Evolutionary conservation across 179 eudicot genomes (phyloP), one percentile per base, ranked within the genome.

Genomic region (Sideroxylon spinosum): DNA sequence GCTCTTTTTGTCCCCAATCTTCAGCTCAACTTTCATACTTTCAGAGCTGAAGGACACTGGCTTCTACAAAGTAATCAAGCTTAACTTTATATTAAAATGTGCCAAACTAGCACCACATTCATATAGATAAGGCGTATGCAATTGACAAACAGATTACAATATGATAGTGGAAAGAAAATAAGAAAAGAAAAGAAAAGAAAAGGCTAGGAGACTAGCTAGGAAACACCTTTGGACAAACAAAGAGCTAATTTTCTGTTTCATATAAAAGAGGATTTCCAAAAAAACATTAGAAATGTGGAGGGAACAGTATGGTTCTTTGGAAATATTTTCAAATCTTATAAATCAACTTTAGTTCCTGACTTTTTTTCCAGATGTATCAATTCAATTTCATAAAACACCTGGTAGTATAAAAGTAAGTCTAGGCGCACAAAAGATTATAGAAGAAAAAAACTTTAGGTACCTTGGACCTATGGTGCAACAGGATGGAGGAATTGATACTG

Each of bases 211-310:
- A 37, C 44, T 37, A 37, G 44, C 25, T 9, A 68, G 49, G 71
- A 28, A 68, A 37, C 71, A 12, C 52, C 20, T 44, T 68, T 37
- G 52, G 71, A 37, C 44, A 3, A 37, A 37, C 44, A 1, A 37
- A 37, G 44, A 37, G 44, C 44, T 37, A 37, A 37, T 37, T 37
- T 37, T 1, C 6, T 46, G 23, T 46, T 67, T 32, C 23, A 13
- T 46, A 68, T 53, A 46, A 68, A 68, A 46, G n/a, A 68, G 53
- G 56, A 46, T 68, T 9, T 46, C 73, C 32, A 68, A 16, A 44
- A 68, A 2, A 68, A 26, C n/a, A 19, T 17, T 13, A 52, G 16
- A 52, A 52, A 52, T 52, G 56, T 9, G 14, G 60, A 4, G 5
- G 60, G n/a, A 17, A 13, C 14, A 16, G 16, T 16, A 55, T 11